A percentile compares a stretch with the other conserved stretches of the same genome.
Conservation (phyloP, 2,329 filamentous ascomycete species). For the Fusarium verticillioides region DNA sequence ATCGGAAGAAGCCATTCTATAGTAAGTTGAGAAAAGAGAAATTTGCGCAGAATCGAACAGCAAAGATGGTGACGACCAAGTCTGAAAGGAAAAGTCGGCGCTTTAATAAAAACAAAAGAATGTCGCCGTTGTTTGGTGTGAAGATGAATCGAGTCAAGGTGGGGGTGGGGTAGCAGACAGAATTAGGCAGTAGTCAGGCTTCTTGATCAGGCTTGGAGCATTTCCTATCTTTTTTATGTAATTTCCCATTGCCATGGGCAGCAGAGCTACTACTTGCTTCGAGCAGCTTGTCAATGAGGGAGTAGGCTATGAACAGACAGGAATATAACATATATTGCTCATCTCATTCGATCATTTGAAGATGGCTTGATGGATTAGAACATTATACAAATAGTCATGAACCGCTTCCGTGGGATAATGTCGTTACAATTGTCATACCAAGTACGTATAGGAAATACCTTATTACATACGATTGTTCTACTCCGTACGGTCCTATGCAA, state of each 20-base stretch:
- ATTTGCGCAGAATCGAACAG: slow-evolving; percentile 13
- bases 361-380: background rate
- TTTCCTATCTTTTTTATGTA: background rate
- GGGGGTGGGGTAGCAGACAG: slow-evolving; percentile 43
- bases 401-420: background rate
- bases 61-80: slow-evolving; percentile 22
- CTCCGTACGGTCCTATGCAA: background rate
- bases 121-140: slow-evolving; percentile 33
- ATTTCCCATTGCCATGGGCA: slow-evolving; percentile 32
- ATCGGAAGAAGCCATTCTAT: slow-evolving; percentile 48
- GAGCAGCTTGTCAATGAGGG: background rate
- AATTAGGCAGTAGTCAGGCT: slow-evolving; percentile 31
- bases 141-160: slow-evolving; percentile 37
- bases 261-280: background rate
- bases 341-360: background rate
- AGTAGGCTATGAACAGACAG: background rate
- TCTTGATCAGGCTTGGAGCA: slow-evolving; percentile 18
- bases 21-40: slow-evolving; percentile 7
- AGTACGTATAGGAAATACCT: background rate
- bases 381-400: background rate
- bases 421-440: background rate
- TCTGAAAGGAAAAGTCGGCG: slow-evolving; percentile 22
- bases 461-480: background rate
- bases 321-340: background rate
- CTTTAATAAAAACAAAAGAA: slow-evolving; percentile 32